Base-by-base conservation (phyloP, 495 filamentous ascomycete species). In the Halenospora varia region DNA sequence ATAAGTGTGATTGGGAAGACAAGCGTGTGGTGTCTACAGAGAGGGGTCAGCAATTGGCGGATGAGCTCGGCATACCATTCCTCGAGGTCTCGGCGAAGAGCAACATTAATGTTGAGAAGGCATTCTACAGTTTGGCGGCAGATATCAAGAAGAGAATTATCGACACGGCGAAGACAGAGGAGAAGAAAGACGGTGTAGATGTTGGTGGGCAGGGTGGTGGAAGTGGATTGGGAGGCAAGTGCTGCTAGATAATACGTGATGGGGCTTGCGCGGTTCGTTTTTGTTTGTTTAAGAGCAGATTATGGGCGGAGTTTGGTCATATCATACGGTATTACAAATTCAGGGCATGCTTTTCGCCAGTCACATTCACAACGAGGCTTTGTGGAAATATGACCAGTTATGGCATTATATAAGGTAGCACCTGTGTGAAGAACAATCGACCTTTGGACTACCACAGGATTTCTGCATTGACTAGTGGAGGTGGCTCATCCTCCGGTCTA, bases 1-100 rank as follows among this genome's bases (percentile, higher is more conserved):
- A 99, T 80, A 99, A 99, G 75, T 98, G 94, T 75, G 94, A 99
- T 75, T 97, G 95, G 95, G 93, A 97, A 74, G 94, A 99, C 73
- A 99, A 97, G 79, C 83, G 95, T 60, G 89, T 86, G 17, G 88
- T 99, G 18, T 90, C 90, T 23, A 96, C 88, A 47, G 91, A 97
- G 71, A 88, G 88, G 67, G 94, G 94, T 59, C 93, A 99, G 69
- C 83, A 88, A 62, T 82, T 99, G 35, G 94, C 94, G 23, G 88
- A 96, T 73, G 94, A 99, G 73, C 86, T 99, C 46, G 91, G 92
- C 62, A 97, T 99, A 59, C 94, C 95, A 3, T 99, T 99, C 77
- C 85, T 99, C 70, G 94, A 99, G 70, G 94, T 99, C 45, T 96
- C 90, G 19, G 94, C 94, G 53, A 97, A 97, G 80, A 90, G 88